Percentiles rank a stretch among this genome's conserved stretches.
These are phyloP conservation scores for Entonaema liquescens DNA, from an alignment of 495 filamentous ascomycete species.

Conservation along the genomic window DNA sequence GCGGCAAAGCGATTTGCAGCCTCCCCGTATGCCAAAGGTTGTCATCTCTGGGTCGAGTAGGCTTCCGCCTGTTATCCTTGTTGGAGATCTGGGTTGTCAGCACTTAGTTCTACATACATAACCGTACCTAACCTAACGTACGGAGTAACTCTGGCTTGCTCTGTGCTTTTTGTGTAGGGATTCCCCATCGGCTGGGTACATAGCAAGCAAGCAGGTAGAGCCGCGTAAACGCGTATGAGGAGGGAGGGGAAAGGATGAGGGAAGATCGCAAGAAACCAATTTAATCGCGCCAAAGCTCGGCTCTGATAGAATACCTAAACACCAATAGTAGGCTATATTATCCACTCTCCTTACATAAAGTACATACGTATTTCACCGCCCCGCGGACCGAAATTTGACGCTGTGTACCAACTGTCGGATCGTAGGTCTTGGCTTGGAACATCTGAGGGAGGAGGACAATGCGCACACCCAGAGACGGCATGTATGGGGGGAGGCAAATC, in stretches of 20 bases:
- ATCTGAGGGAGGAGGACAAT: constrained; percentile 9
- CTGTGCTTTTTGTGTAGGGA: neutral
- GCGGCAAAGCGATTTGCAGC: neutral
- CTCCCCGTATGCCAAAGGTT: neutral
- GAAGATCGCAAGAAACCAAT: neutral
- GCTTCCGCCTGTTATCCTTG: neutral
- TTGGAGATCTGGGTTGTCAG: neutral
- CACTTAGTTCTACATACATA: neutral
- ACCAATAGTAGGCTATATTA: neutral
- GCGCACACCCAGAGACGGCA: constrained; percentile 3
- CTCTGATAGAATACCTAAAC: neutral
- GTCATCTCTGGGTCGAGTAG: neutral
- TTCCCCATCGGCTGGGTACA: neutral
- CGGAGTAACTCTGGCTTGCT: neutral
- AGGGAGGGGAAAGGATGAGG: neutral
- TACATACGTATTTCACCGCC: neutral
- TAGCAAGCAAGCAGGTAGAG: neutral
- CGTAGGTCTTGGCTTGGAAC: neutral
- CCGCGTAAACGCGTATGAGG: neutral
- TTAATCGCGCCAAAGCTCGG: constrained; percentile 16
- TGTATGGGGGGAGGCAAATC: neutral
- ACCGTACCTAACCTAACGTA: neutral
- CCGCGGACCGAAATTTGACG: neutral
- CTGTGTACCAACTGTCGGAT: neutral
- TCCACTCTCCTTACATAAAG: neutral